Evolutionary conservation across 2,329 filamentous ascomycete genomes (phyloP).

Genomic region (Allantophomopsis cytisporea): DNA sequence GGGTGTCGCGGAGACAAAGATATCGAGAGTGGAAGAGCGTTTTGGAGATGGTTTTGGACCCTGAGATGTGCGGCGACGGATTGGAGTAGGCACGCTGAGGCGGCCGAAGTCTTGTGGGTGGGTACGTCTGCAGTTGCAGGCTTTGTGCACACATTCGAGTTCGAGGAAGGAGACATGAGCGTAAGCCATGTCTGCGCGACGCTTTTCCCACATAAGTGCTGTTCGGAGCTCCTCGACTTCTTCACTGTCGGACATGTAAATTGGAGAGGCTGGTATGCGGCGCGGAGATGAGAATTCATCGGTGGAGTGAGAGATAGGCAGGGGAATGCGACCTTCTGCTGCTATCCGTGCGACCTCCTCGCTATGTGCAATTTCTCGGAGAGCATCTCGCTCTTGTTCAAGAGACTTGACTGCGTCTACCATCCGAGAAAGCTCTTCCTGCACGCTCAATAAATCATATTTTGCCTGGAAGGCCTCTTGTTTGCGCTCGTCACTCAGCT

Average conservation of each 20-base stretch:
- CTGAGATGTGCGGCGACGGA: too few relatives aligned
- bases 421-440: constrained; percentile 54
- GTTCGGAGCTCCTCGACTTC: constrained; percentile 30
- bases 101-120: constrained; percentile 1
- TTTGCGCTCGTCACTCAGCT: constrained; percentile 45
- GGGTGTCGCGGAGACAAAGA: not conserved
- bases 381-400: constrained; percentile 62
- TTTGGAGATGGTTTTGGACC: too few relatives aligned
- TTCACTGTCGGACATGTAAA: constrained; percentile 32
- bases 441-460: constrained; percentile 48
- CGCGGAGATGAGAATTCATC: constrained; percentile 51
- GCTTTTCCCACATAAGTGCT: constrained; percentile 30
- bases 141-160: constrained; percentile 57
- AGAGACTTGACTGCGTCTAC: constrained; percentile 49
- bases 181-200: constrained; percentile 51
- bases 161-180: constrained; percentile 67
- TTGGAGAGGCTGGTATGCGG: constrained; percentile 33
- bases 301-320: constrained; percentile 40
- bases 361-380: constrained; percentile 58
- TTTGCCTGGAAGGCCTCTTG: constrained; percentile 57
- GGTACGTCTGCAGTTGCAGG: constrained; percentile 39
- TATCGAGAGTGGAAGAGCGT: not conserved
- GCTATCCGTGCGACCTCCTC: constrained; percentile 63
- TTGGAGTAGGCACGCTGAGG: constrained; percentile 4
- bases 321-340: constrained; percentile 54